phyloP scores from a whole-genome alignment of 2,329 filamentous ascomycete genomes.

The Aspergillus ochraceoroseus region DNA sequence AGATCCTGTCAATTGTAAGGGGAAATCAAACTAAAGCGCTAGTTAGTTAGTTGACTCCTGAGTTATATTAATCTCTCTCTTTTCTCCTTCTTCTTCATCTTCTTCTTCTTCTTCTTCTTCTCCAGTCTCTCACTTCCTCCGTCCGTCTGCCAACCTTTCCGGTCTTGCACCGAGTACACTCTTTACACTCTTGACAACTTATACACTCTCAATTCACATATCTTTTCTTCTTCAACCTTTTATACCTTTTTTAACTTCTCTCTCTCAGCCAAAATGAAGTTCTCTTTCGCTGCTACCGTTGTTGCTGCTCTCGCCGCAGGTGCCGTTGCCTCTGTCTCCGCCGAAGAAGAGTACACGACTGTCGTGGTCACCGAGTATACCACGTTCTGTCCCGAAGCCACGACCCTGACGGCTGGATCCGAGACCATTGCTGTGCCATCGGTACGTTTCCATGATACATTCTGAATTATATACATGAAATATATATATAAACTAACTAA shows the following conservation, averaged over 20 bases:
- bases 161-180: constrained; percentile 39
- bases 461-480: neutral
- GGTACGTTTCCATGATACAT: constrained; percentile 38
- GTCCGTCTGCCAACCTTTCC: constrained; percentile 43
- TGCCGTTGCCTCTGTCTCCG: constrained; percentile 29
- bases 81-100: constrained; percentile 15
- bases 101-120: constrained; percentile 16
- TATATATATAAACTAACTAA: constrained; percentile 1
- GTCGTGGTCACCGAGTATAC: constrained; percentile 62
- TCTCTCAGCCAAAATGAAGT: constrained; percentile 46
- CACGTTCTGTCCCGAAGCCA: constrained; percentile 68
- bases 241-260: neutral
- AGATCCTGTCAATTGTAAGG: no score
- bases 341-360: constrained; percentile 46
- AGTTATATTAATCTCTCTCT: constrained; percentile 7
- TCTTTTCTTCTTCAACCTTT: constrained; percentile 1
- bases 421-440: constrained; percentile 66
- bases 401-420: constrained; percentile 58
- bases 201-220: constrained; percentile 11
- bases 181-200: constrained; percentile 24
- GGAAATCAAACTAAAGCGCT: no score
- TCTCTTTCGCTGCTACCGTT: constrained; percentile 41
- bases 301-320: constrained; percentile 38
- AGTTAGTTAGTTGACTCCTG: no score
- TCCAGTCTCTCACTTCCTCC: constrained; percentile 16